Percentiles rank a stretch among this genome's conserved stretches.
These are phyloP conservation scores for Ephemerocybe angulata DNA, from an alignment of 768 basidiomycete species.

Conservation along the genomic window DNA sequence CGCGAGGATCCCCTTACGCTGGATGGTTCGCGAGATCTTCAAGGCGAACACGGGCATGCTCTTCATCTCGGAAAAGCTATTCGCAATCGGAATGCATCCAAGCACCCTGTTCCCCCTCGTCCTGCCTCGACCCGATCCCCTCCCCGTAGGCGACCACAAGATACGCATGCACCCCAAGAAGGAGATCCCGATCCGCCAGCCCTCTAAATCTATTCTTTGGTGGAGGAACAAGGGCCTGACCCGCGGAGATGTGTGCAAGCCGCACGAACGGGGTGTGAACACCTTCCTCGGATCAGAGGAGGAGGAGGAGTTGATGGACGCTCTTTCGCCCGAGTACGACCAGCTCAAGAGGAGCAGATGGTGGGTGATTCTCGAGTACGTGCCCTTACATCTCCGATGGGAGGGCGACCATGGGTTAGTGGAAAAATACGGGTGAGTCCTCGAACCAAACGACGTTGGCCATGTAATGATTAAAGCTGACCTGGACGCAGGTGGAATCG, in stretches of 20 bases:
- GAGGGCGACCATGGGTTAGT: slow-evolving; percentile 28
- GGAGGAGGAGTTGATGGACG: slow-evolving; percentile 60
- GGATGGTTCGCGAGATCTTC: slow-evolving; percentile 74
- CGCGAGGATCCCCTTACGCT: slow-evolving; percentile 51
- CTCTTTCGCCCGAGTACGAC: slow-evolving; percentile 55
- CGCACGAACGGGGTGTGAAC: too few species aligned
- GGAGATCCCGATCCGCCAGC: slow-evolving; percentile 12
- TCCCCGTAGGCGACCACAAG: slow-evolving; percentile 16
- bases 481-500: slow-evolving; percentile 34
- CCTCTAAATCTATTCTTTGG: slow-evolving; percentile 26
- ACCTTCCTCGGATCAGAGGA: slow-evolving; percentile 53
- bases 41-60: slow-evolving; percentile 52
- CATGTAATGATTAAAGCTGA: too few species aligned
- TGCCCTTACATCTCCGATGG: slow-evolving; percentile 41
- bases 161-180: too few species aligned
- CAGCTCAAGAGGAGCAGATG: slow-evolving; percentile 40
- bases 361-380: slow-evolving; percentile 72
- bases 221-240: too few species aligned
- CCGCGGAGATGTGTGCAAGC: too few species aligned
- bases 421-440: slow-evolving; percentile 16
- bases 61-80: slow-evolving; percentile 48
- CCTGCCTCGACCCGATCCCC: slow-evolving; percentile 27
- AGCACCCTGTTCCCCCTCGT: slow-evolving; percentile 35
- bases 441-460: too few species aligned
- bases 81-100: slow-evolving; percentile 40